Percentiles rank a stretch among this genome's conserved stretches.
These are phyloP conservation scores for Teratosphaeria destructans DNA, from an alignment of 2,329 filamentous ascomycete genomes.

Conservation along the genomic window DNA sequence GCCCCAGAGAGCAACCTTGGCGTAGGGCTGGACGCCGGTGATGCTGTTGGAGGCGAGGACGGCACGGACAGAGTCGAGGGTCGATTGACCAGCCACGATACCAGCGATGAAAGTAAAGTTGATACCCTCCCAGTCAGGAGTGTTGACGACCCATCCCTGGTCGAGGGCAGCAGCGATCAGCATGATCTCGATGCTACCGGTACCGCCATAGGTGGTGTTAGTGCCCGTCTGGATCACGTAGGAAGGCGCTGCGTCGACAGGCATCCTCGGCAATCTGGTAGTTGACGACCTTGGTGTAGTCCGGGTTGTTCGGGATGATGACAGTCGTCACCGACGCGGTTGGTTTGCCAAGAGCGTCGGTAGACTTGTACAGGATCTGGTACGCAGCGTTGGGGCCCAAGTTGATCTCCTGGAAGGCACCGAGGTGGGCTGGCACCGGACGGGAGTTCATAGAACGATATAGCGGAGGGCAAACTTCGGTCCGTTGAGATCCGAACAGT, in stretches of 20 bases:
- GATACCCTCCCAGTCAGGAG: background rate
- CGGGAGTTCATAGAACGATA: no score
- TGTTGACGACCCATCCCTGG: background rate
- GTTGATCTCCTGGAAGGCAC: background rate
- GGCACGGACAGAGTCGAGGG: conserved; percentile 24
- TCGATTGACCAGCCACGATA: background rate
- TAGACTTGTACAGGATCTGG: conserved; percentile 10
- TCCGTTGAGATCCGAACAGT: no score
- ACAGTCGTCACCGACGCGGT: conserved; percentile 9
- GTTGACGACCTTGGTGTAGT: conserved; percentile 6
- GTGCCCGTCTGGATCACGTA: conserved; percentile 15
- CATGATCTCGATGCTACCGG: background rate
- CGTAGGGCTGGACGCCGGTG: conserved; percentile 1
- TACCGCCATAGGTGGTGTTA: background rate
- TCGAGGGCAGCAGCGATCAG: background rate
- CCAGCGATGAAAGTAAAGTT: background rate
- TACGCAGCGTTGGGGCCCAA: conserved; percentile 5
- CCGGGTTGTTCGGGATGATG: conserved; percentile 7
- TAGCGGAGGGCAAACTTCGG: no score
- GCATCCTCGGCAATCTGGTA: conserved; percentile 20
- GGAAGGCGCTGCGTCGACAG: conserved; percentile 29
- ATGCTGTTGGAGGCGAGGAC: conserved; percentile 14
- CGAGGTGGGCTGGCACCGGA: background rate
- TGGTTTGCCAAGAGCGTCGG: conserved; percentile 5
- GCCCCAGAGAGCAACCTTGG: conserved; percentile 37